phyloP scores from a whole-genome alignment of 1,284 basidiomycete genomes.

The Testicularia cyperi region DNA sequence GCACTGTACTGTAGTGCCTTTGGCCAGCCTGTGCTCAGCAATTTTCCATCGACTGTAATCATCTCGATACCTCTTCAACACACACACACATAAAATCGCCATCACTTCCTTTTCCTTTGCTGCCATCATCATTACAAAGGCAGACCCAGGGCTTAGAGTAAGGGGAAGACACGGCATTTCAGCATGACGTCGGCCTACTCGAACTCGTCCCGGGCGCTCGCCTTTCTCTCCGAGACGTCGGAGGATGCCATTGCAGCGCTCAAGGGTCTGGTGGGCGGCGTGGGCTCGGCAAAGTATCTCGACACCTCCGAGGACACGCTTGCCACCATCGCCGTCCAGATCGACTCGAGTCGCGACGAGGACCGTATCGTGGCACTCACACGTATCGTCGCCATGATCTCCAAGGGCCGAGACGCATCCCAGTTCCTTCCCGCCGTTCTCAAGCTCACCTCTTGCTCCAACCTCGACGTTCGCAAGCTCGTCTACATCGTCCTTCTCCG shows the following conservation, averaged over 20 bases:
- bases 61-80: too few relatives aligned
- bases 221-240: slow-evolving; percentile 53
- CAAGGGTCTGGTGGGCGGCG: slow-evolving; percentile 48
- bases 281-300: slow-evolving; percentile 47
- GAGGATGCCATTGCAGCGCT: slow-evolving; percentile 55
- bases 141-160: too few relatives aligned
- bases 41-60: too few relatives aligned
- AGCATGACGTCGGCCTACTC: slow-evolving; percentile 41
- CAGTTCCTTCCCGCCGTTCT: slow-evolving; percentile 66
- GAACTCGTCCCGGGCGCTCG: slow-evolving; percentile 50
- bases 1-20: too few relatives aligned
- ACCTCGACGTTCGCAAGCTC: slow-evolving; percentile 88
- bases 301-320: slow-evolving; percentile 50
- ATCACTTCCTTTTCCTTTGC: too few relatives aligned
- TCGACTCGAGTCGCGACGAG: slow-evolving; percentile 51
- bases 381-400: slow-evolving; percentile 67
- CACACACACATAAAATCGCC: too few relatives aligned
- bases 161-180: not conserved
- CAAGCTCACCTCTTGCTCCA: slow-evolving; percentile 57
- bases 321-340: slow-evolving; percentile 38
- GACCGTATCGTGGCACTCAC: slow-evolving; percentile 52
- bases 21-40: too few relatives aligned
- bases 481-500: slow-evolving; percentile 96
- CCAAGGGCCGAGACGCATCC: slow-evolving; percentile 86
- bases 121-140: too few relatives aligned